A percentile compares a stretch with the other conserved stretches of the same genome.
Evolutionary conservation across 2,329 filamentous ascomycete species (phyloP).

Genomic region (Cladosporium sp.): DNA sequence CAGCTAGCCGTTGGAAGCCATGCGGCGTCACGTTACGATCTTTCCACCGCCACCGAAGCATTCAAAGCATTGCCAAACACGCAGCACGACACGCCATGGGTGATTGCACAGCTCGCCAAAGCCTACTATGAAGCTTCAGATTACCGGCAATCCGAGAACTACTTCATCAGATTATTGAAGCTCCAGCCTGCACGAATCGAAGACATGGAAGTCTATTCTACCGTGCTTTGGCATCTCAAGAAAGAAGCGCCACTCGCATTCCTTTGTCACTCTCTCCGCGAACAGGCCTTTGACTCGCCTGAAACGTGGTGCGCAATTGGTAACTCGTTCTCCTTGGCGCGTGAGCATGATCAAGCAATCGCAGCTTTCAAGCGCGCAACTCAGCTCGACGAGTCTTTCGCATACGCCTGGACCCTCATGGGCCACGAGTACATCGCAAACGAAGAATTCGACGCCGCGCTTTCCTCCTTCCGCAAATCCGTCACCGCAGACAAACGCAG

Average conservation of each 20-base stretch:
- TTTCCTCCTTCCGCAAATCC: conserved; percentile 81
- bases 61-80: conserved; percentile 69
- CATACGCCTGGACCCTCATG: conserved; percentile 93
- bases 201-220: conserved; percentile 98
- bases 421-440: conserved; percentile 95
- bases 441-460: conserved; percentile 94
- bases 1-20: conserved; percentile 81
- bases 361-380: conserved; percentile 94
- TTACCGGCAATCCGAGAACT: conserved; percentile 83
- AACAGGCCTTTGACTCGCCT: conserved; percentile 82
- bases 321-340: conserved; percentile 88
- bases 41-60: conserved; percentile 71
- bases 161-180: conserved; percentile 75
- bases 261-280: conserved; percentile 85
- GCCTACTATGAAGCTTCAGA: conserved; percentile 88
- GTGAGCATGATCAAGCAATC: conserved; percentile 91
- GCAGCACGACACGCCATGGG: conserved; percentile 91
- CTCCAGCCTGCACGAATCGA: conserved; percentile 80
- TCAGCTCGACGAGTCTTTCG: conserved; percentile 84
- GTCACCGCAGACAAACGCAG: conserved; percentile 84
- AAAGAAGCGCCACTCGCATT: conserved; percentile 89
- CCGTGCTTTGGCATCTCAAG: conserved; percentile 97
- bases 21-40: conserved; percentile 74
- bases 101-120: conserved; percentile 84
- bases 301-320: conserved; percentile 95